A percentile compares a stretch with the other conserved stretches of the same genome.
Evolutionary conservation across 192 early-diverging fungal genomes (phyloP).

Genomic region (Chytriomyces hyalinus): DNA sequence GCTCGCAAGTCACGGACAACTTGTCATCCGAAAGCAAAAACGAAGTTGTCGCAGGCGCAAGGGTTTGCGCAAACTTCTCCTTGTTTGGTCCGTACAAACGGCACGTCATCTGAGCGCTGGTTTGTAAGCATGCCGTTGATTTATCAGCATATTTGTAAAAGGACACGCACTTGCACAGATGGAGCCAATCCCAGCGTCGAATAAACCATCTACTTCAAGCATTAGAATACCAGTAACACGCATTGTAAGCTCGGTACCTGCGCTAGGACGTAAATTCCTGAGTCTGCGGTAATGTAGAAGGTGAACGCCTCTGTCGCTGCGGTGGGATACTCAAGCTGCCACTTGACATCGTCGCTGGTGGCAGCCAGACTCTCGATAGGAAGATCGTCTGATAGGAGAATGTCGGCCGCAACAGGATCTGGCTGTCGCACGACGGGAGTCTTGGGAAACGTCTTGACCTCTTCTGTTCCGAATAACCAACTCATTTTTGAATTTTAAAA

Average conservation of each 20-base stretch:
- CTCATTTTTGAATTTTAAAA: not conserved
- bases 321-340: constrained; percentile 42
- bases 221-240: not conserved
- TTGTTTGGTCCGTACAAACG: constrained; percentile 74
- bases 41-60: constrained; percentile 65
- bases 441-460: not conserved
- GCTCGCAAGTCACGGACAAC: constrained; percentile 77
- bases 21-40: constrained; percentile 75
- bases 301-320: constrained; percentile 86
- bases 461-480: not conserved
- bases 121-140: constrained; percentile 34
- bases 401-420: not conserved
- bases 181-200: constrained; percentile 65
- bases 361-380: not conserved
- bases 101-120: constrained; percentile 65
- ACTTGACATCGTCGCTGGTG: constrained; percentile 39
- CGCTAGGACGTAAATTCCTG: constrained; percentile 81
- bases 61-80: constrained; percentile 67
- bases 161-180: constrained; percentile 24
- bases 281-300: constrained; percentile 76
- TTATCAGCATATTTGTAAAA: no score
- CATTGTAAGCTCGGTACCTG: constrained; percentile 60
- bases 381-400: not conserved
- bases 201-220: constrained; percentile 63
- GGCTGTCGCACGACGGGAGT: not conserved